Base-by-base conservation (phyloP, 176 grass and related monocot species). In the Typha latifolia region DNA sequence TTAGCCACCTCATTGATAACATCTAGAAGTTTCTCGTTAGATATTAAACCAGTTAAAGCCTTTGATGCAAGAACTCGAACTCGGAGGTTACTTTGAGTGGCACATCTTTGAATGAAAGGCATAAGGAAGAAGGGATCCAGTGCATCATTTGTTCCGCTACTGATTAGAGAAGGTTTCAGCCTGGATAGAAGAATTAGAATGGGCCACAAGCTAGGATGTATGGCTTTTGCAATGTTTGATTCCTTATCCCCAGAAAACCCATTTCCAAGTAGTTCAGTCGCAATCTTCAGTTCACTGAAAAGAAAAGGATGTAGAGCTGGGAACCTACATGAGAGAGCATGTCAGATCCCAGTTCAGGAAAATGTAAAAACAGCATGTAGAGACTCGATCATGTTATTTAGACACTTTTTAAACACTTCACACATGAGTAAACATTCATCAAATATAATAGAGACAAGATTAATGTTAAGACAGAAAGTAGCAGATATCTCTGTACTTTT, bases 111-210 rank as follows among this genome's bases (percentile, higher is more conserved):
- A 51, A 97, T 92, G 79, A 86, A 97, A 75, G 83, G 93, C 53
- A 84, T 73, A 82, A 97, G 84, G 68, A 86, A 78, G 78, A 86
- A 97, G 23, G 93, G 93, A 67, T 97, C 93, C 63, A 97, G 81
- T 62, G 80, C 63, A 86, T 89, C 88, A 68, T 91, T 85, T 67
- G 75, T 75, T 81, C 72, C 81, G 69, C 69, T 73, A 74, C 85
- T 92, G 66, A 92, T 79, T 67, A 80, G 80, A 12, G 93, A 92
- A 12, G 93, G 93, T 49, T 97, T 97, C 29, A 97, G 78, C 50
- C 85, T 90, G 69, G 85, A 89, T 70, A 97, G 70, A 73, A 97
- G 83, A 78, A 97, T 97, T 81, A 97, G 88, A 82, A 97, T 89
- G 8, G 93, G 93, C 21, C 93, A 97, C 59, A 97, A 53, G 66